These are phyloP conservation scores for Ophiostoma montium DNA, from an alignment of 2,329 filamentous ascomycete species.

Conservation along the genomic window DNA sequence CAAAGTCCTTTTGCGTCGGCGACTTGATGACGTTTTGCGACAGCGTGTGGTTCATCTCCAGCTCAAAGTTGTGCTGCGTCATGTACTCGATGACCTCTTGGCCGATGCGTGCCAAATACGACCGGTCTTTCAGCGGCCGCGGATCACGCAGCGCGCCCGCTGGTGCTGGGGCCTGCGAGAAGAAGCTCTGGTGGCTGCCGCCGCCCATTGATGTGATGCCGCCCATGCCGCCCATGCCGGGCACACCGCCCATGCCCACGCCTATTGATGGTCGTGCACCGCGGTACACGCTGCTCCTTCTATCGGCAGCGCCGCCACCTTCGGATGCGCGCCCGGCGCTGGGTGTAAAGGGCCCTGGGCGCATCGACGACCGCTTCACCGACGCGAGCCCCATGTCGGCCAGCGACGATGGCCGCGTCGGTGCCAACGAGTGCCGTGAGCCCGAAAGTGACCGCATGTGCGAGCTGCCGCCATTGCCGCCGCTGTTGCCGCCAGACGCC, in stretches of 20 bases:
- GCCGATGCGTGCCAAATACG: constrained; percentile 68
- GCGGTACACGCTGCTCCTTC: constrained; percentile 74
- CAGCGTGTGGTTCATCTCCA: constrained; percentile 93
- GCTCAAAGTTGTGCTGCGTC: constrained; percentile 85
- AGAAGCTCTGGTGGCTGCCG: constrained; percentile 76
- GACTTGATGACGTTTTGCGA: constrained; percentile 83
- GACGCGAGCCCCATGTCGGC: constrained; percentile 65
- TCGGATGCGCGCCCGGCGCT: constrained; percentile 34
- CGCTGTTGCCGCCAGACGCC: constrained; percentile 27
- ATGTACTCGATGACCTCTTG: constrained; percentile 88
- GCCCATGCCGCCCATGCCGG: constrained; percentile 37
- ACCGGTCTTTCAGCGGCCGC: constrained; percentile 67
- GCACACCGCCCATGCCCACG: constrained; percentile 46
- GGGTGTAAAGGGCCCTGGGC: constrained; percentile 53
- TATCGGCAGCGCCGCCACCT: constrained; percentile 27
- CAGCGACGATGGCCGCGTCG: constrained; percentile 55
- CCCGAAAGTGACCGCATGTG: constrained; percentile 74
- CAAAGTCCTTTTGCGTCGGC: constrained; percentile 96
- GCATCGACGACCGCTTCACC: constrained; percentile 69
- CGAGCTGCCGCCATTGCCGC: background rate
- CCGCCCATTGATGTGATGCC: constrained; percentile 36
- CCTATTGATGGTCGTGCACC: constrained; percentile 49
- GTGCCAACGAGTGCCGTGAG: constrained; percentile 72
- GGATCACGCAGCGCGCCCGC: constrained; percentile 79
- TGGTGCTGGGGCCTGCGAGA: constrained; percentile 69